Evolutionary conservation across 768 basidiomycete species (phyloP).

Genomic region (Lactarius psammicola): DNA sequence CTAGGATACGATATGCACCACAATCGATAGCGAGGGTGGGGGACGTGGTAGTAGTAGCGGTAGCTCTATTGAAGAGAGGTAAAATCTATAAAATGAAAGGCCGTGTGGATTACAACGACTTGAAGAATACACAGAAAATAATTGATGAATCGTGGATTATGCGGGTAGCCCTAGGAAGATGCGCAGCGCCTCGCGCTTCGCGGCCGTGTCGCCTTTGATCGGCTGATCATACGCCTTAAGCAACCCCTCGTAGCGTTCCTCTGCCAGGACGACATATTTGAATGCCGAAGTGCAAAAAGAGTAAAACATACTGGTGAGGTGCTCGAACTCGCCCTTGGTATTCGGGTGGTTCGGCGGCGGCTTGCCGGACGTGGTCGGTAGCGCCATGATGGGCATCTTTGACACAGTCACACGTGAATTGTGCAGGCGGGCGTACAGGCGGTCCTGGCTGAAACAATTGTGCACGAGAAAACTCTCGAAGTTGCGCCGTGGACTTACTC

Average conservation of each 20-base stretch:
- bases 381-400: slow-evolving; percentile 37
- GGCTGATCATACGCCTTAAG: slow-evolving; percentile 39
- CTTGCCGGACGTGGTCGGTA: slow-evolving; percentile 38
- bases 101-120: background rate
- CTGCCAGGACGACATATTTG: slow-evolving; percentile 27
- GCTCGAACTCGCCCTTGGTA: slow-evolving; percentile 45
- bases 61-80: background rate
- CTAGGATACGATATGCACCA: slow-evolving; percentile 24
- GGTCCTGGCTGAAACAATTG: slow-evolving; percentile 40
- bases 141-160: too few relatives aligned
- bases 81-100: background rate
- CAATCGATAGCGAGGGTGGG: background rate
- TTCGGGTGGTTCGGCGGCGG: slow-evolving; percentile 38
- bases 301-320: slow-evolving; percentile 42
- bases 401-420: slow-evolving; percentile 38
- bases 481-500: too few relatives aligned
- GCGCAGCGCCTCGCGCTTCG: slow-evolving; percentile 42
- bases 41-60: background rate
- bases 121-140: too few relatives aligned
- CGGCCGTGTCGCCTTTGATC: slow-evolving; percentile 41
- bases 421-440: slow-evolving; percentile 39
- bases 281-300: too few relatives aligned
- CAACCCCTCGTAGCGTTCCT: slow-evolving; percentile 44
- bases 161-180: slow-evolving; percentile 41
- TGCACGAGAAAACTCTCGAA: too few relatives aligned